phyloP scores from a whole-genome alignment of 768 basidiomycete genomes.

The Pulveroboletus sp. region DNA sequence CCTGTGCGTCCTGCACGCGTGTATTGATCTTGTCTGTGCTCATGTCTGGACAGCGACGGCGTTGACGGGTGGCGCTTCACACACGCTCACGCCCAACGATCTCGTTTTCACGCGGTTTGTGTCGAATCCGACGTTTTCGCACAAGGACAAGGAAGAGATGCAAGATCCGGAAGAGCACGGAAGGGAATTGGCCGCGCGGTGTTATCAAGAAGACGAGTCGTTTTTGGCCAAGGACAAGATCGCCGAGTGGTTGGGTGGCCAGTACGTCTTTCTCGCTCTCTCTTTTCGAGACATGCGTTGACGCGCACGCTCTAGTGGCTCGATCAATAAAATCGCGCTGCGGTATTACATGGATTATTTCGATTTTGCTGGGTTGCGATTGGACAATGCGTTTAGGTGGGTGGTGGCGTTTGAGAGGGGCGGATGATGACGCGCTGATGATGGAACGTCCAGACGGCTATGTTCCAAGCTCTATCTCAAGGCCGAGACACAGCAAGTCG shows the following conservation, averaged over 20 bases:
- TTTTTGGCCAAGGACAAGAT: slow-evolving; percentile 89
- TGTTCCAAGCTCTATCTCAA: slow-evolving; percentile 92
- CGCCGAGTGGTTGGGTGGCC: slow-evolving; percentile 92
- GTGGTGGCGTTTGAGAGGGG: slow-evolving; percentile 9
- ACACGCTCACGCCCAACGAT: slow-evolving; percentile 56
- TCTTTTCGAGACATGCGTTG: background rate
- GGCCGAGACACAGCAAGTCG: slow-evolving; percentile 97
- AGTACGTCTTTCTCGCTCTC: slow-evolving; percentile 54
- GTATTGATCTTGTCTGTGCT: slow-evolving; percentile 17
- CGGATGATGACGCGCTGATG: background rate
- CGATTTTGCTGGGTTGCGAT: slow-evolving; percentile 77
- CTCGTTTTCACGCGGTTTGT: slow-evolving; percentile 43
- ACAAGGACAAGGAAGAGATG: slow-evolving; percentile 55
- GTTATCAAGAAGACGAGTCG: slow-evolving; percentile 83
- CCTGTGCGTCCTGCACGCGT: slow-evolving; percentile 39
- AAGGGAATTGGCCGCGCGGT: slow-evolving; percentile 70
- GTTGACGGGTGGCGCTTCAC: slow-evolving; percentile 39
- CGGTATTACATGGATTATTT: slow-evolving; percentile 85
- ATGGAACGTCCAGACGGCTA: slow-evolving; percentile 52
- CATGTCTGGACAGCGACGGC: slow-evolving; percentile 11
- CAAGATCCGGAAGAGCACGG: slow-evolving; percentile 63
- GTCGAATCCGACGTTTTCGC: slow-evolving; percentile 35
- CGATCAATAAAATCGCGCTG: slow-evolving; percentile 71
- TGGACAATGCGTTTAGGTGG: slow-evolving; percentile 90
- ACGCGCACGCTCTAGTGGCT: slow-evolving; percentile 54